Conservation (phyloP, 2,329 filamentous ascomycete genomes). For the Apiospora pterosperma region DNA sequence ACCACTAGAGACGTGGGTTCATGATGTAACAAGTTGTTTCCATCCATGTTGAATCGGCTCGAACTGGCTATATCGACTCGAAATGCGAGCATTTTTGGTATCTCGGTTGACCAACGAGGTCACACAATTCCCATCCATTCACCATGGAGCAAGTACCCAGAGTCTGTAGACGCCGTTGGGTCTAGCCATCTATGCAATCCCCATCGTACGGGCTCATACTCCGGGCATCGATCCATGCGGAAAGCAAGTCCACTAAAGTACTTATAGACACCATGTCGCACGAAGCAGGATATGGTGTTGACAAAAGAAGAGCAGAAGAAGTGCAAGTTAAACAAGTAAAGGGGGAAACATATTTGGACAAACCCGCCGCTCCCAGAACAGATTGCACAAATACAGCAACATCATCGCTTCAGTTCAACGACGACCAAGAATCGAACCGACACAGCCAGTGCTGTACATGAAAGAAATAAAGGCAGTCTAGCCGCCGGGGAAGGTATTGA, state of each 20-base stretch:
- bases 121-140: neutral
- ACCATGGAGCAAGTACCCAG: neutral
- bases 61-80: neutral
- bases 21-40: neutral
- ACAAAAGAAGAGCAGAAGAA: neutral
- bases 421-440: neutral
- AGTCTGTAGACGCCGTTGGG: neutral
- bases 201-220: neutral
- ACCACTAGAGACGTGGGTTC: neutral
- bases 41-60: neutral
- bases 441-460: neutral
- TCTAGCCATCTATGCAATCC: neutral
- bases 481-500: neutral
- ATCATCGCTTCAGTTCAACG: neutral
- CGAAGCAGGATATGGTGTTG: neutral
- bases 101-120: neutral
- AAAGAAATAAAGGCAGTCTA: neutral
- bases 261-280: neutral
- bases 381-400: neutral
- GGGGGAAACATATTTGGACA: neutral
- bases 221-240: neutral
- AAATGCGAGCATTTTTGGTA: neutral
- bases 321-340: neutral
- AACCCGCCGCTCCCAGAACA: neutral
- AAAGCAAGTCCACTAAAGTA: neutral